These are phyloP conservation scores for Colletotrichum sp. DNA, from an alignment of 2,329 filamentous ascomycete genomes.

Conservation along the genomic window DNA sequence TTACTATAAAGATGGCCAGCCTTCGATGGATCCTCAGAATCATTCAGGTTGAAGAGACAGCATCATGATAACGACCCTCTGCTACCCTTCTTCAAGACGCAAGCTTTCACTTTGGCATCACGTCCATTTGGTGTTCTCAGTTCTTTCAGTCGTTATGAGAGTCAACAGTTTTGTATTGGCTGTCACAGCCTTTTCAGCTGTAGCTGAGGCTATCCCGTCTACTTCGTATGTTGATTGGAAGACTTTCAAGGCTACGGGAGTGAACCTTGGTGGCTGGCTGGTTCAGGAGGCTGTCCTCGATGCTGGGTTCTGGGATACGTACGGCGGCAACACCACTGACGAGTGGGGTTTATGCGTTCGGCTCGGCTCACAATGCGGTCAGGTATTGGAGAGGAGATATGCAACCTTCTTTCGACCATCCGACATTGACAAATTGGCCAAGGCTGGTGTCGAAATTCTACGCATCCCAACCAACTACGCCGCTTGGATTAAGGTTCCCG, in stretches of 20 bases:
- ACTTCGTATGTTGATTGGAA: not conserved
- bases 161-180: not conserved
- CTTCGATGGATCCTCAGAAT: not conserved
- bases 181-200: not conserved
- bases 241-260: not conserved
- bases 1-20: not conserved
- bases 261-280: not conserved
- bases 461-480: constrained; percentile 2
- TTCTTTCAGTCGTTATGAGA: not conserved
- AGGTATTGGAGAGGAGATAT: not conserved
- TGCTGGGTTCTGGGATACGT: not conserved
- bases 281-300: not conserved
- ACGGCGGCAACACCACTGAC: not conserved
- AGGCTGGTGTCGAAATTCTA: not conserved
- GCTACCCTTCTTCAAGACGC: not conserved
- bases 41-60: not conserved
- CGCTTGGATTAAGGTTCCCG: not conserved
- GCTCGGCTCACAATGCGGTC: not conserved
- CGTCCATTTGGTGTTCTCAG: not conserved
- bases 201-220: not conserved
- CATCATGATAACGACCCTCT: not conserved
- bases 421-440: constrained; percentile 8
- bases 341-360: not conserved
- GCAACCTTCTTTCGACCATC: not conserved
- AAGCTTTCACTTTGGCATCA: not conserved